Conservation (phyloP, 23 red algal species). For the Cyanidioschyzon merolae region DNA sequence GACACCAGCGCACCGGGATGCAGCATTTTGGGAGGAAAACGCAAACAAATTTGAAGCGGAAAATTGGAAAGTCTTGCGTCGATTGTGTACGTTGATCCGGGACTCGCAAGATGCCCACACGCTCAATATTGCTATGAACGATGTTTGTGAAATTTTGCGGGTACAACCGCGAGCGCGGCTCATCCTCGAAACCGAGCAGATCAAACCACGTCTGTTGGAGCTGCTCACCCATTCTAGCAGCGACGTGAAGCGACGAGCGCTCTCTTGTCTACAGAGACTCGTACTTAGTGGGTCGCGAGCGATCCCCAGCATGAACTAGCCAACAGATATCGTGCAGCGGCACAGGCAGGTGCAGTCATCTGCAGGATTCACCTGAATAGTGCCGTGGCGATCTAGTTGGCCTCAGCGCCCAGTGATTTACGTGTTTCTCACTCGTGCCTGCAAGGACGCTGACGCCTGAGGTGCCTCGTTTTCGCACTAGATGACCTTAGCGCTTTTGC, state of each 20-base stretch:
- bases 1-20: conserved; percentile 77
- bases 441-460: too few species aligned
- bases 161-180: conserved; percentile 50
- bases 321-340: too few species aligned
- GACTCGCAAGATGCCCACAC: conserved; percentile 48
- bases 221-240: conserved; percentile 26
- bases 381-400: too few species aligned
- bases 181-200: conserved; percentile 45
- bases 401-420: too few species aligned
- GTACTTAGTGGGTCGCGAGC: not conserved
- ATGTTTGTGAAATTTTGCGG: conserved; percentile 74
- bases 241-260: conserved; percentile 1
- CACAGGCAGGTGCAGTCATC: too few species aligned
- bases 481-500: too few species aligned
- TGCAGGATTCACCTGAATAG: too few species aligned
- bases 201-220: conserved; percentile 85
- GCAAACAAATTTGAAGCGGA: conserved; percentile 58
- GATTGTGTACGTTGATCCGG: conserved; percentile 31
- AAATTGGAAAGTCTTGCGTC: conserved; percentile 56
- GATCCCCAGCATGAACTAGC: too few species aligned
- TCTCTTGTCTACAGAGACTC: not conserved
- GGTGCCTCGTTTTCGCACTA: too few species aligned
- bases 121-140: conserved; percentile 63
- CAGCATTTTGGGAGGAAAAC: conserved; percentile 67
- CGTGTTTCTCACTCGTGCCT: too few species aligned